Conservation (phyloP, 495 filamentous ascomycete species). For the Cudoniella acicularis region DNA sequence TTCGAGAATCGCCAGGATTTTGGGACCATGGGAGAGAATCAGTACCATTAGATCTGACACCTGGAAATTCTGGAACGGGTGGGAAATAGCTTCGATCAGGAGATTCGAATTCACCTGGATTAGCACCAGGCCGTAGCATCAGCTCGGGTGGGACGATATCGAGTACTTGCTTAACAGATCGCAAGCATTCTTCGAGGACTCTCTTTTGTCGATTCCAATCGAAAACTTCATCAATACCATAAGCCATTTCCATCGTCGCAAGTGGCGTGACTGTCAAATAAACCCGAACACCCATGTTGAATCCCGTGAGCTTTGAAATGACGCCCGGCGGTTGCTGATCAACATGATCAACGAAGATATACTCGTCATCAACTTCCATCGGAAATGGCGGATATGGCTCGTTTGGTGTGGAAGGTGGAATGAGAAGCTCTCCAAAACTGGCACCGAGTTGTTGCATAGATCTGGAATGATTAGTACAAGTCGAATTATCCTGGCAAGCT, state of each 20-base stretch:
- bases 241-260: constrained; percentile 66
- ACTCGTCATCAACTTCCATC: constrained; percentile 74
- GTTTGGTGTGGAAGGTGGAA: constrained; percentile 66
- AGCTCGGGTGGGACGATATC: constrained; percentile 59
- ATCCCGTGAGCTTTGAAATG: constrained; percentile 64
- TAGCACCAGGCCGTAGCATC: constrained; percentile 37
- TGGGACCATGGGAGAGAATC: not conserved
- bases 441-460: constrained; percentile 69
- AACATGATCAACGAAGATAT: constrained; percentile 59
- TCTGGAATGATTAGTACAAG: constrained; percentile 29
- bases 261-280: constrained; percentile 68
- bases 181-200: constrained; percentile 58
- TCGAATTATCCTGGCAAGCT: constrained; percentile 10
- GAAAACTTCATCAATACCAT: constrained; percentile 64
- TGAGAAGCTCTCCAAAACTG: constrained; percentile 55
- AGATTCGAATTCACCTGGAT: constrained; percentile 9
- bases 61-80: constrained; percentile 12
- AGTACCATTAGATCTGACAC: constrained; percentile 4
- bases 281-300: constrained; percentile 71
- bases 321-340: constrained; percentile 58
- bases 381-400: constrained; percentile 81
- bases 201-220: constrained; percentile 69
- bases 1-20: constrained; percentile 3
- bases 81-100: constrained; percentile 20
- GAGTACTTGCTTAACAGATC: constrained; percentile 55